These are phyloP conservation scores for Cryphonectria radicalis DNA, from an alignment of 2,329 filamentous ascomycete genomes.

Conservation along the genomic window DNA sequence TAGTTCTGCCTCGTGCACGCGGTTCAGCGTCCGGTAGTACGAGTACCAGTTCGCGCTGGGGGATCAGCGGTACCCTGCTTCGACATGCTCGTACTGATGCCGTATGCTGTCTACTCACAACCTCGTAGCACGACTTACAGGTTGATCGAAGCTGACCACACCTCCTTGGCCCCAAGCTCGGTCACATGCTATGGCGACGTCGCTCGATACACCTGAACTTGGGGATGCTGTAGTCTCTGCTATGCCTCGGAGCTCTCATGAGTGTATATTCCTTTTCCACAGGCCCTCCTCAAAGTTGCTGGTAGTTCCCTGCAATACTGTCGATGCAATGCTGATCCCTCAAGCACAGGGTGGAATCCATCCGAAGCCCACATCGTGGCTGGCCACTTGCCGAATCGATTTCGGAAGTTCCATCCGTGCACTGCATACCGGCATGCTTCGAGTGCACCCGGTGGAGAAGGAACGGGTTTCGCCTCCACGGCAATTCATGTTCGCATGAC, in stretches of 20 bases:
- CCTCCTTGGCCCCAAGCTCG: background rate
- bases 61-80: background rate
- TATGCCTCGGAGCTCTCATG: background rate
- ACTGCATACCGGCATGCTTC: background rate
- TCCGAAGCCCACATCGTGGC: background rate
- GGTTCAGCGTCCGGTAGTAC: background rate
- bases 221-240: background rate
- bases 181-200: background rate
- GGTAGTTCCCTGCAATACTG: background rate
- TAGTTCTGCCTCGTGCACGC: background rate
- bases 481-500: background rate
- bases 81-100: background rate
- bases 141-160: background rate
- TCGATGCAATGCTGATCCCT: background rate
- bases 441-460: background rate
- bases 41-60: background rate
- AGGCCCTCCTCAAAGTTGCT: background rate
- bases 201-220: background rate
- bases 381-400: constrained; percentile 3
- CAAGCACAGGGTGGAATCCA: background rate
- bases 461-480: background rate
- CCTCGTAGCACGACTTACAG: background rate
- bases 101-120: background rate
- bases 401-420: constrained; percentile 18
- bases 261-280: background rate